phyloP scores from a whole-genome alignment of 805 yeast genomes.

The Ogataea philodendri region DNA sequence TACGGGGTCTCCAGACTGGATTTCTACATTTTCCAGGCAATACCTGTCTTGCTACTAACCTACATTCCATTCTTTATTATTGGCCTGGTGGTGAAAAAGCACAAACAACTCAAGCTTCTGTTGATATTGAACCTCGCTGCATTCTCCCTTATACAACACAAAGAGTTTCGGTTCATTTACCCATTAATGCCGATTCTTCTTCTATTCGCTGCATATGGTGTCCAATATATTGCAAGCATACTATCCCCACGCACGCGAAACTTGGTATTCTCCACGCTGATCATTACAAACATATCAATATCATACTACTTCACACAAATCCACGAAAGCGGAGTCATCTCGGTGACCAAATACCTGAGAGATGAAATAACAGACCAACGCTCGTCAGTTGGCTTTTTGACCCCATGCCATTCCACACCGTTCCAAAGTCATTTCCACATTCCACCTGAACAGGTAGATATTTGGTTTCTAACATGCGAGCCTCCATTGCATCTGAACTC shows the following conservation, averaged over 20 bases:
- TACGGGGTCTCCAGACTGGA: constrained; percentile 86
- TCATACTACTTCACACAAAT: constrained; percentile 48
- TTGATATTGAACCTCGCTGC: constrained; percentile 43
- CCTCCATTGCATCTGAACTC: constrained; percentile 64
- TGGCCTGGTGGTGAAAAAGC: constrained; percentile 34
- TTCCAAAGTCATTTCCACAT: constrained; percentile 84
- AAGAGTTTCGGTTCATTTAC: constrained; percentile 87
- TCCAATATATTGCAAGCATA: constrained; percentile 14
- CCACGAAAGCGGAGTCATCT: constrained; percentile 86
- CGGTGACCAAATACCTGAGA: constrained; percentile 55
- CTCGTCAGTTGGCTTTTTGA: constrained; percentile 64
- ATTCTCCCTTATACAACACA: constrained; percentile 73
- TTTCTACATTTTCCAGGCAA: constrained; percentile 77
- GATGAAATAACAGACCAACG: constrained; percentile 15
- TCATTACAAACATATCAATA: constrained; percentile 17
- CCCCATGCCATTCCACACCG: constrained; percentile 98
- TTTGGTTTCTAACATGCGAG: constrained; percentile 87
- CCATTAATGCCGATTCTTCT: constrained; percentile 78
- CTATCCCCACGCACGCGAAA: constrained; percentile 7
- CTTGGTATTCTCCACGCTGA: constrained; percentile 7
- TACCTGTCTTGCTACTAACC: constrained; percentile 72
- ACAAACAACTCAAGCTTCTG: constrained; percentile 27
- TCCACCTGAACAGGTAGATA: constrained; percentile 36
- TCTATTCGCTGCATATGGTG: constrained; percentile 46
- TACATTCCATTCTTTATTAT: constrained; percentile 59